Base-by-base conservation (phyloP, 768 basidiomycete species). In the Amanita rubescens region DNA sequence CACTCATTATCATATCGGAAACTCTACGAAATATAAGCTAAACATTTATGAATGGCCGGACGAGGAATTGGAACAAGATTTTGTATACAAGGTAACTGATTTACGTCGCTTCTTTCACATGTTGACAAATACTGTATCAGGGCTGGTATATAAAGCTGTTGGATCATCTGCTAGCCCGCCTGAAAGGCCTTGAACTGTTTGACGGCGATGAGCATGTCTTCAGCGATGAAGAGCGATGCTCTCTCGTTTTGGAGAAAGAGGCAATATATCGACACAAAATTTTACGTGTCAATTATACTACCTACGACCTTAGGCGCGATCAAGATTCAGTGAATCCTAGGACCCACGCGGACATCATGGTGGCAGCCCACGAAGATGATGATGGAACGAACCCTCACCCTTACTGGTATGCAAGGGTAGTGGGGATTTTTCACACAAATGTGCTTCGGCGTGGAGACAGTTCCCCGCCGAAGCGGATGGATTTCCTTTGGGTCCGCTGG, bases 301-400 rank as follows among this genome's bases (percentile, higher is more conserved):
- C 70, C 1, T 78, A 76, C 59, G 71, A 78, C 59, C 34, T 72
- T 15, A 65, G 66, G 54, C 54, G 3, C 19, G 49, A 22, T 1
- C 72, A 76, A 54, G 76, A 79, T 54, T 56, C 63, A 0, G 51
- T 78, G 25, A 74, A 76, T 25, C 64, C 69, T 1, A n/a, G 59
- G 0, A 67, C 60, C 0, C 65, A 73, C 12, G 51, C 44, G 3
- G 51, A 53, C 17, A 12, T 44, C 17, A 46, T 44, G 51, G 19
- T 38, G 4, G 20, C 44, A 20, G 27, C 15, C 6, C 12, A 22
- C 19, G 51, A 53, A 35, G 15, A 33, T 15, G 25, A 41, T 0
- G 53, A 22, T 0, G 17, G 49, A 12, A 5, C 20, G 20, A 49
- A 61, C n/a, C 55, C 57, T 3, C 48, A 67, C 49, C 69, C 71